These are phyloP conservation scores for Mentha longifolia DNA, from an alignment of 257 asterid species.

Conservation along the genomic window DNA sequence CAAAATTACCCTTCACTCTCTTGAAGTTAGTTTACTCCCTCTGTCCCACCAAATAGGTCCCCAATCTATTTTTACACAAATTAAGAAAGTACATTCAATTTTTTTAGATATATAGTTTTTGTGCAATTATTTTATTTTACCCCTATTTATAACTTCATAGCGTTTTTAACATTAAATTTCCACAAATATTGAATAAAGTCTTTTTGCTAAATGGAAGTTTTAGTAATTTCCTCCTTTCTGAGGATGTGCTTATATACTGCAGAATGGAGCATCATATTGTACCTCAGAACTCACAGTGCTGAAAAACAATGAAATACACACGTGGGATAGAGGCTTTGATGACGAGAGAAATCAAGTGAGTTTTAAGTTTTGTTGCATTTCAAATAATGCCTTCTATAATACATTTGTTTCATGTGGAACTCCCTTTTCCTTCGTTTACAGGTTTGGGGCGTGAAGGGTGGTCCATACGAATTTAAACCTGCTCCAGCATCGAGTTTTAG, in stretches of 20 bases:
- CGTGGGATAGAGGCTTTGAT: slow-evolving; percentile 92
- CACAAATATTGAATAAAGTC: no score
- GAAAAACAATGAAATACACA: slow-evolving; percentile 84
- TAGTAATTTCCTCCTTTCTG: slow-evolving; percentile 3
- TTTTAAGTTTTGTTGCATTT: slow-evolving; percentile 13
- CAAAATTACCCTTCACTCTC: slow-evolving; percentile 8
- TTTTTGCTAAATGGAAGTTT: no score
- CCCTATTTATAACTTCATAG: no score
- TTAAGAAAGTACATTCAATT: no score
- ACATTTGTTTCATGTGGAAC: slow-evolving; percentile 11
- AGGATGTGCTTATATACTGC: slow-evolving; percentile 28
- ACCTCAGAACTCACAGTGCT: slow-evolving; percentile 71
- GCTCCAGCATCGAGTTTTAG: slow-evolving; percentile 79
- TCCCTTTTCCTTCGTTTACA: slow-evolving; percentile 36
- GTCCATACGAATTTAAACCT: slow-evolving; percentile 88
- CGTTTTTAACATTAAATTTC: no score
- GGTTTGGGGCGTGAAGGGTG: slow-evolving; percentile 96
- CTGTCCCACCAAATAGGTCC: no score
- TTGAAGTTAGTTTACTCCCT: neutral
- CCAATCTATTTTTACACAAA: no score
- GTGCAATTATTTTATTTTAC: no score
- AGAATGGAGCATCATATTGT: slow-evolving; percentile 65
- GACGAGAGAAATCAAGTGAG: slow-evolving; percentile 83
- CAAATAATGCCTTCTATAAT: neutral
- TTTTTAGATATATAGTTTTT: no score